These are phyloP conservation scores for Fusarium dimerum DNA, from an alignment of 2,329 filamentous ascomycete species.

Conservation along the genomic window DNA sequence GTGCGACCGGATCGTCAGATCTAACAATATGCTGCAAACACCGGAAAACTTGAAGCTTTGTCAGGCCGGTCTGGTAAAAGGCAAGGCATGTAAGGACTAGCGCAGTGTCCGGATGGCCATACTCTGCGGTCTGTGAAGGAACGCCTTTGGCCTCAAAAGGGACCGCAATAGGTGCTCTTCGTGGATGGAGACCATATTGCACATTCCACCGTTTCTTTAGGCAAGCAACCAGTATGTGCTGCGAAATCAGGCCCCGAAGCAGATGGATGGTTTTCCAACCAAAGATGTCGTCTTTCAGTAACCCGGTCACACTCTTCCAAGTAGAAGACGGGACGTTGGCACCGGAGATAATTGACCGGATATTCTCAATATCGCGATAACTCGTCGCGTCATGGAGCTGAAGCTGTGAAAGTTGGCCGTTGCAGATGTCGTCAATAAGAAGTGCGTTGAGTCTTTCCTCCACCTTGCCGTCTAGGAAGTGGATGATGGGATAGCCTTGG, in stretches of 20 bases:
- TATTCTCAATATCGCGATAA: neutral
- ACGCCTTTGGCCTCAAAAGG: slow-evolving; percentile 67
- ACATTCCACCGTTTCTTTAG: slow-evolving; percentile 69
- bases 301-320: neutral
- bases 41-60: slow-evolving; percentile 47
- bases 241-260: slow-evolving; percentile 61
- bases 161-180: slow-evolving; percentile 62
- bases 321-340: neutral
- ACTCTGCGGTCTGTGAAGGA: slow-evolving; percentile 64
- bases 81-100: slow-evolving; percentile 65
- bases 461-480: slow-evolving; percentile 52
- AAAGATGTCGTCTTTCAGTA: slow-evolving; percentile 40
- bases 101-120: slow-evolving; percentile 66
- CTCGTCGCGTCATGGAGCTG: slow-evolving; percentile 4
- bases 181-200: slow-evolving; percentile 58
- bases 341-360: slow-evolving; percentile 2
- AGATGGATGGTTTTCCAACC: slow-evolving; percentile 44
- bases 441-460: slow-evolving; percentile 45
- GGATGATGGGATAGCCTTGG: slow-evolving; percentile 55
- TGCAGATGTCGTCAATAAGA: slow-evolving; percentile 43
- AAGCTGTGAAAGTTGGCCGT: slow-evolving; percentile 23
- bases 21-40: slow-evolving; percentile 52
- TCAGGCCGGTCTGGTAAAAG: slow-evolving; percentile 66
- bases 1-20: slow-evolving; percentile 55
- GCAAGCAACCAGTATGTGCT: slow-evolving; percentile 57